These are phyloP conservation scores for Scenedesmus sp. DNA, from an alignment of 163 green algal species.

Conservation along the genomic window DNA sequence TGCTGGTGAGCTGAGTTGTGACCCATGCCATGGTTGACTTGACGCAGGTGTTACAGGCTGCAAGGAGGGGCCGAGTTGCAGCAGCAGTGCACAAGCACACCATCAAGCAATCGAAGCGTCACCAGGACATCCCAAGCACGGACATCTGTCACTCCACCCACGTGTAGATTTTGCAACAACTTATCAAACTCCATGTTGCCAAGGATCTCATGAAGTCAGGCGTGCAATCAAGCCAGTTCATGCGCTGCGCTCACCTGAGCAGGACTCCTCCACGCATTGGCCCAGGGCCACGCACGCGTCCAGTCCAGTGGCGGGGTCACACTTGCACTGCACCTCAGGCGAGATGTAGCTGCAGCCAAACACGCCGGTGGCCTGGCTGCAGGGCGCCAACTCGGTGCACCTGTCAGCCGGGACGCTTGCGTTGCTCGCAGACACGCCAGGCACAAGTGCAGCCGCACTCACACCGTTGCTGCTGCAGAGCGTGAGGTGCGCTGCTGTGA, in stretches of 20 bases:
- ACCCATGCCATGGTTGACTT: neutral
- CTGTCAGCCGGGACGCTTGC: neutral
- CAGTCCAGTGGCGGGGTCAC: neutral
- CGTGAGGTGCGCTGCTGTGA: neutral
- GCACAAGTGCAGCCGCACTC: neutral
- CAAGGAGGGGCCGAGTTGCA: neutral
- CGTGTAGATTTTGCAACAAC: neutral
- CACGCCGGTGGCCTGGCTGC: neutral
- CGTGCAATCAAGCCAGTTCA: too few relatives aligned
- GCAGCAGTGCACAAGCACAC: neutral
- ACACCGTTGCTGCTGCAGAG: neutral
- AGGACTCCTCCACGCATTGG: neutral
- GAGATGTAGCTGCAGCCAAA: conserved; percentile 21
- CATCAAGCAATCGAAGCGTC: neutral
- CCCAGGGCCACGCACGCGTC: conserved; percentile 9
- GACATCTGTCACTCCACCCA: too few relatives aligned
- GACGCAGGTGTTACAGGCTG: conserved; percentile 21
- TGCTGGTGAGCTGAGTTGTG: neutral
- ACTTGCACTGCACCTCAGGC: neutral
- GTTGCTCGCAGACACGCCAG: neutral
- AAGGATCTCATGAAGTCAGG: neutral
- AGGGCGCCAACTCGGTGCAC: neutral
- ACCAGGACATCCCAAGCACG: neutral
- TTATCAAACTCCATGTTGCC: neutral
- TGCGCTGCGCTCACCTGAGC: conserved; percentile 4